Evolutionary conservation across 768 basidiomycete species (phyloP).

Genomic region (Kwoniella mangroviensis): DNA sequence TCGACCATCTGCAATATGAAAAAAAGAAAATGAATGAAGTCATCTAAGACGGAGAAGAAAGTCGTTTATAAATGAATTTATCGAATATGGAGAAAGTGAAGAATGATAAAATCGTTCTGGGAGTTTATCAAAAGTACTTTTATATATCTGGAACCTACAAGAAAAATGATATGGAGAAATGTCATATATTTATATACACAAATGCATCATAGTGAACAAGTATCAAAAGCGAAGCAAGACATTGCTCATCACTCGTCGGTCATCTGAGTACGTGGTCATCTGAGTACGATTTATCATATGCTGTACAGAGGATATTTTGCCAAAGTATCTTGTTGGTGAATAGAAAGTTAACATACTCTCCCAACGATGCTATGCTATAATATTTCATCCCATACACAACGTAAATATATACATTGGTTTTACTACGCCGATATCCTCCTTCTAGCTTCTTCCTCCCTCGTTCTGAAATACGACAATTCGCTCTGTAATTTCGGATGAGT

Average conservation of each 20-base stretch:
- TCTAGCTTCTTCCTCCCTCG: constrained; percentile 78
- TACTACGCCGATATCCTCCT: constrained; percentile 53
- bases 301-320: no score
- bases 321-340: no score
- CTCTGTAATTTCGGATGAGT: constrained; percentile 84
- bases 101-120: neutral
- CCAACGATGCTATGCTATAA: no score
- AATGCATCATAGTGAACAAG: neutral
- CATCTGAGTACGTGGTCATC: no score
- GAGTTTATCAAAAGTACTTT: neutral
- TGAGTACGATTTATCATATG: no score
- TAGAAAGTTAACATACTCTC: no score
- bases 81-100: neutral
- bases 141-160: constrained; percentile 3
- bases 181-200: neutral
- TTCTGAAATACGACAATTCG: constrained; percentile 84
- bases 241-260: no score
- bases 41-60: neutral
- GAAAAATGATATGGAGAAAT: neutral
- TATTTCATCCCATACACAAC: neutral
- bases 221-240: neutral
- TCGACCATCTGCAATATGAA: neutral
- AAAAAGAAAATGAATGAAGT: neutral
- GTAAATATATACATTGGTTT: no score
- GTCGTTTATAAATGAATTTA: neutral